Percentiles rank a stretch among this genome's conserved stretches.
Conservation (phyloP, 257 asterid species). For the Cordia subcordata region DNA sequence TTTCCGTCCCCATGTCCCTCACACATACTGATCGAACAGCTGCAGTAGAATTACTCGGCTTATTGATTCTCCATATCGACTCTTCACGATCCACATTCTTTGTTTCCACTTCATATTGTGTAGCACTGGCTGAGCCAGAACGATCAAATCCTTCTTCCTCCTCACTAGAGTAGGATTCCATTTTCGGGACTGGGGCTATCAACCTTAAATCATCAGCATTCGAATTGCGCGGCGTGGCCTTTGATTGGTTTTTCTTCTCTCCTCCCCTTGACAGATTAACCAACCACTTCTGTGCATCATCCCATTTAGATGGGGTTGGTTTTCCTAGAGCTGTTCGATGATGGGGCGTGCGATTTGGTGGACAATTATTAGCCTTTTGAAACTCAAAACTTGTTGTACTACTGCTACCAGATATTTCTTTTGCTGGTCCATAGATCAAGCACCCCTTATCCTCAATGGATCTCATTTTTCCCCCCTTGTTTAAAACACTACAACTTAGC, state of each 20-base stretch:
- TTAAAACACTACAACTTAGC: conserved; percentile 2
- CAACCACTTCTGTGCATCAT: conserved; percentile 96
- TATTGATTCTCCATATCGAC: conserved; percentile 64
- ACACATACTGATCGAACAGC: conserved; percentile 60
- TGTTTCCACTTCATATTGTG: conserved; percentile 44
- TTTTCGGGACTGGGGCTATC: conserved; percentile 56
- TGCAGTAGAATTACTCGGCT: conserved; percentile 33
- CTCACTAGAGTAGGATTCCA: conserved; percentile 46
- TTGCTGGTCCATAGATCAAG: conserved; percentile 41
- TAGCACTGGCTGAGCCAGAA: conserved; percentile 14
- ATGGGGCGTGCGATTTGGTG: conserved; percentile 41
- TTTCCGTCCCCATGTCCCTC: conserved; percentile 97
- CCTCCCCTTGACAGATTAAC: conserved; percentile 78
- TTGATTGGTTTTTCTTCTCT: conserved; percentile 42
- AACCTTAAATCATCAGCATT: conserved; percentile 84
- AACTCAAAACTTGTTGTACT: conserved; percentile 53
- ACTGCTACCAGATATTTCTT: conserved; percentile 32
- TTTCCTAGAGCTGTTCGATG: conserved; percentile 62
- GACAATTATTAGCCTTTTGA: conserved; percentile 40
- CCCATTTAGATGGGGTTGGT: conserved; percentile 96
- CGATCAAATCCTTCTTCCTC: conserved; percentile 32
- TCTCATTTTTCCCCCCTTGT: conserved; percentile 39
- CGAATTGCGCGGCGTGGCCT: conserved; percentile 77
- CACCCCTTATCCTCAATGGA: conserved; percentile 78
- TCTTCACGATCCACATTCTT: conserved; percentile 72